These are phyloP conservation scores for Fusarium floridanum DNA, from an alignment of 2,329 filamentous ascomycete genomes.

Conservation along the genomic window DNA sequence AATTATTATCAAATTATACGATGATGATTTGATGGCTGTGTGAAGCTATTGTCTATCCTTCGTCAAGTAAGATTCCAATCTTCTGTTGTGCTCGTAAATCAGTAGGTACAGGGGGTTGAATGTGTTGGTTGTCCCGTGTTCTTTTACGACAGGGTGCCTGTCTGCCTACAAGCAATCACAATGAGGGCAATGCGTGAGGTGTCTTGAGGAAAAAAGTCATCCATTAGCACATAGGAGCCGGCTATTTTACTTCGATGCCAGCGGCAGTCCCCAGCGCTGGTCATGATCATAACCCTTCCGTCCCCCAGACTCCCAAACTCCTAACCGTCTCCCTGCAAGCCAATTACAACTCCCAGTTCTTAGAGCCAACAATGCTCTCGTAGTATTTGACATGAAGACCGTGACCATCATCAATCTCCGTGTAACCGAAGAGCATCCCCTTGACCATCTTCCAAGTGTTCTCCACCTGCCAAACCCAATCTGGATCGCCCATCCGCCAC, in stretches of 20 bases:
- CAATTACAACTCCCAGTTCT: neutral
- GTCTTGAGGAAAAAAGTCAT: neutral
- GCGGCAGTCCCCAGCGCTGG: too few relatives aligned
- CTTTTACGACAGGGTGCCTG: too few relatives aligned
- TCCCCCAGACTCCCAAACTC: neutral
- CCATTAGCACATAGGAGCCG: neutral
- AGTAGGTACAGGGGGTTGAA: too few relatives aligned
- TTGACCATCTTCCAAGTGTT: conserved; percentile 6
- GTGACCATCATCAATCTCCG: neutral
- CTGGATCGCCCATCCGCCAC: neutral
- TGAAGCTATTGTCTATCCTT: too few relatives aligned
- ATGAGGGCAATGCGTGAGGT: neutral
- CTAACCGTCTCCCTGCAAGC: neutral
- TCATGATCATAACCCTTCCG: too few relatives aligned
- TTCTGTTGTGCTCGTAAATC: too few relatives aligned
- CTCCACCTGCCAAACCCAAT: neutral
- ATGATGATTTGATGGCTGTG: too few relatives aligned
- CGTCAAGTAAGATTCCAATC: too few relatives aligned
- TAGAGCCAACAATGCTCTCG: neutral
- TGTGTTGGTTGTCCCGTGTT: too few relatives aligned
- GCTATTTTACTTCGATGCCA: neutral
- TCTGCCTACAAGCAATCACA: neutral
- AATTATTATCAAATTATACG: too few relatives aligned
- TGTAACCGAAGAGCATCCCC: neutral
- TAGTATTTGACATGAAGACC: neutral